Conservation (phyloP, 2,329 filamentous ascomycete genomes). For the Nemania sp. region DNA sequence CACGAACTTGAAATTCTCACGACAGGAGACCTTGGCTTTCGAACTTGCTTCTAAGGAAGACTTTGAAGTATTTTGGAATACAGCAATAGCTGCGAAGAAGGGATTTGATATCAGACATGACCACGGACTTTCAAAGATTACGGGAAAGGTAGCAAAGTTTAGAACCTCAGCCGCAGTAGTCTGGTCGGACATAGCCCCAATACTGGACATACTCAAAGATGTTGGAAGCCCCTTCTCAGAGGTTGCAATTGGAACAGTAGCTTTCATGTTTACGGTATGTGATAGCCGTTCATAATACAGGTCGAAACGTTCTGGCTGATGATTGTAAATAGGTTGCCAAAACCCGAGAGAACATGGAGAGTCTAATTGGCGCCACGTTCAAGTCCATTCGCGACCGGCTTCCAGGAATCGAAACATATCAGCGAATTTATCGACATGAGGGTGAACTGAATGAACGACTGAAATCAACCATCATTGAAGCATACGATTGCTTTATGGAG, state of each 20-base stretch:
- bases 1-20: background rate
- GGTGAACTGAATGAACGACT: background rate
- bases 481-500: constrained; percentile 1
- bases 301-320: background rate
- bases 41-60: background rate
- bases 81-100: background rate
- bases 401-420: constrained; percentile 4
- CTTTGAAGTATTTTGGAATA: background rate
- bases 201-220: background rate
- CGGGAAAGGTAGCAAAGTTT: background rate
- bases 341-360: constrained; percentile 6
- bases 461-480: background rate
- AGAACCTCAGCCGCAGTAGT: background rate
- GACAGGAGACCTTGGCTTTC: constrained; percentile 1
- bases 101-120: background rate
- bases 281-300: background rate
- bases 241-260: constrained; percentile 4
- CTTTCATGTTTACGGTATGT: constrained; percentile 2
- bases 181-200: background rate
- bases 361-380: background rate
- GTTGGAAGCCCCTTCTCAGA: background rate
- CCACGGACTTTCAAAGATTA: background rate
- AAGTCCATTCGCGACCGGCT: constrained; percentile 3
- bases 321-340: background rate
- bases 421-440: constrained; percentile 1